phyloP scores from a whole-genome alignment of 1,284 basidiomycete genomes.

The Inonotus hispidus region DNA sequence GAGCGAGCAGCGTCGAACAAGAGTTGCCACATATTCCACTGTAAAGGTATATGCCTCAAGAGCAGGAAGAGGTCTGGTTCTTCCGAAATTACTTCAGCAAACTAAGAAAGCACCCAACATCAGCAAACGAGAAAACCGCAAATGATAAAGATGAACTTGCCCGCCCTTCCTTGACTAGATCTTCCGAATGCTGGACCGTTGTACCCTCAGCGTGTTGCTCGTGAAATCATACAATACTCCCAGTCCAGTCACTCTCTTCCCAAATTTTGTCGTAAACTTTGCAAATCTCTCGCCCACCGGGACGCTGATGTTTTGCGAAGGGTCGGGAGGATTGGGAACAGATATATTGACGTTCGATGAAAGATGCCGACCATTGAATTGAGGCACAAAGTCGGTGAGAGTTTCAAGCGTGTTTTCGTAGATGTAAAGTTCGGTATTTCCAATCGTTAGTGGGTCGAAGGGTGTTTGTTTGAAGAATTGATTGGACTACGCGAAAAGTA shows the following conservation, averaged over 20 bases:
- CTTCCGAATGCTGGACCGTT: conserved; percentile 65
- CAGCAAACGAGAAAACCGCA: conserved; percentile 15
- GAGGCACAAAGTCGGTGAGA: conserved; percentile 69
- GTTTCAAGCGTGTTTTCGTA: conserved; percentile 75
- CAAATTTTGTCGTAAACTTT: conserved; percentile 63
- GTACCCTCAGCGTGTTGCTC: conserved; percentile 59
- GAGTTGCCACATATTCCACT: conserved; percentile 55
- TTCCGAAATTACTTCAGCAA: conserved; percentile 72
- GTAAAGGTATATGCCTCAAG: conserved; percentile 71
- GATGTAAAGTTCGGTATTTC: conserved; percentile 87
- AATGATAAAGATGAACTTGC: conserved; percentile 31
- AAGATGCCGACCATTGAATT: conserved; percentile 70
- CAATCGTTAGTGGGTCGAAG: conserved; percentile 82
- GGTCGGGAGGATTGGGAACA: conserved; percentile 41
- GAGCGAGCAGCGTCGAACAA: conserved; percentile 74
- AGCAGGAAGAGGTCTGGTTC: conserved; percentile 82
- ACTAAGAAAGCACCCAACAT: conserved; percentile 36
- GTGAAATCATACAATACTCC: conserved; percentile 79
- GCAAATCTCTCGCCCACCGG: conserved; percentile 65
- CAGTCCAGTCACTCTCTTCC: conserved; percentile 69
- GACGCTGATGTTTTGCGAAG: conserved; percentile 36
- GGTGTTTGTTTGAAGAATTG: conserved; percentile 70
- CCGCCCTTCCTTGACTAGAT: conserved; percentile 75
- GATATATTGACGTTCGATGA: conserved; percentile 86
- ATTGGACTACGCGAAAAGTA: conserved; percentile 43